A percentile compares a stretch with the other conserved stretches of the same genome.
Evolutionary conservation across 257 asterid genomes (phyloP).

Genomic region (Forsythia viridissima): DNA sequence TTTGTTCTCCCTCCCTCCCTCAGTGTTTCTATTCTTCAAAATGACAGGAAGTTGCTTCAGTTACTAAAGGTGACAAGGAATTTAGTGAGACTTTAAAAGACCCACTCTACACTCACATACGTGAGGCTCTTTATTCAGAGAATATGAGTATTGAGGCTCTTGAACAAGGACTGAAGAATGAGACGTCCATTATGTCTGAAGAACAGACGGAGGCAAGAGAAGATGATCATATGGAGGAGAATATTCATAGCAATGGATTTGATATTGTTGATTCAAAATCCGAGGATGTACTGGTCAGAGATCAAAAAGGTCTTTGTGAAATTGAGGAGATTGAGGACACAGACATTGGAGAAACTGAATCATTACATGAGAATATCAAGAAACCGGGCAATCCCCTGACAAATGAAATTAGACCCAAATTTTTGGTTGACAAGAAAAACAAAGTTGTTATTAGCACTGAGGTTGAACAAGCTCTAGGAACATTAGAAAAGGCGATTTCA

Average conservation of each 20-base stretch:
- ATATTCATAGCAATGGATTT: slow-evolving; percentile 8
- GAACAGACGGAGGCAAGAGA: slow-evolving; percentile 29
- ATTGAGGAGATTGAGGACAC: slow-evolving; percentile 58
- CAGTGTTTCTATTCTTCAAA: slow-evolving; percentile 20
- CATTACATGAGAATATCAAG: slow-evolving; percentile 20
- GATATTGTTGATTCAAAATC: slow-evolving; percentile 18
- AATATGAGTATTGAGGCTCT: slow-evolving; percentile 15
- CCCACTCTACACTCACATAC: slow-evolving; percentile 52
- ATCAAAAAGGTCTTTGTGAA: slow-evolving; percentile 33
- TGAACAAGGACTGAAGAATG: slow-evolving; percentile 23
- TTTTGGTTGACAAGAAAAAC: slow-evolving; percentile 17
- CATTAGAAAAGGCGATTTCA: slow-evolving; percentile 60
- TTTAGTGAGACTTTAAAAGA: slow-evolving; percentile 60
- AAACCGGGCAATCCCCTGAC: slow-evolving; percentile 14
- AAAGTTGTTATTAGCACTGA: slow-evolving; percentile 36
- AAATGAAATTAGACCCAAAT: slow-evolving; percentile 28
- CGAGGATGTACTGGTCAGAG: slow-evolving; percentile 19
- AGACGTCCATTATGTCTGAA: slow-evolving; percentile 21
- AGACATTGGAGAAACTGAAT: slow-evolving; percentile 27
- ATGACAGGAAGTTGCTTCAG: slow-evolving; percentile 77
- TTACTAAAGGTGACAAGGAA: slow-evolving; percentile 52
- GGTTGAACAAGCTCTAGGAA: slow-evolving; percentile 57
- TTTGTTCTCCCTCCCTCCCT: not conserved
- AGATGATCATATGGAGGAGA: slow-evolving; percentile 15
- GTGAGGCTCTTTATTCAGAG: slow-evolving; percentile 53